Conservation (phyloP, 176 grass and related monocot species). For the Dactylis glomerata region DNA sequence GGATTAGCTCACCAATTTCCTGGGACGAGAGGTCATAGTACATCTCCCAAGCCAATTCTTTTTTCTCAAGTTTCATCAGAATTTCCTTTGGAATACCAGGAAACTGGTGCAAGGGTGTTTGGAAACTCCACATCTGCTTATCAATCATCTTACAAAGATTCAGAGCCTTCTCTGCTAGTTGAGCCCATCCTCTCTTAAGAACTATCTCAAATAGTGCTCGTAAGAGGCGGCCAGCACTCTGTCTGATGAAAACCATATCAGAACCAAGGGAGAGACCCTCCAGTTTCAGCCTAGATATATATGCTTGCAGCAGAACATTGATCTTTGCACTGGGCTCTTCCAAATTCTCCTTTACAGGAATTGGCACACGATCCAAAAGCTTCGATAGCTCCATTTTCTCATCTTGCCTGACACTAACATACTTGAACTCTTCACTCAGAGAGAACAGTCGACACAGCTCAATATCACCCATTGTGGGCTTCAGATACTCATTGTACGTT, state of each 20-base stretch:
- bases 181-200: conserved; percentile 92
- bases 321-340: conserved; percentile 98
- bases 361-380: conserved; percentile 86
- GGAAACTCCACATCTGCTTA: conserved; percentile 96
- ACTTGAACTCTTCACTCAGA: conserved; percentile 96
- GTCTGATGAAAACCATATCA: conserved; percentile 94
- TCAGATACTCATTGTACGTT: conserved; percentile 90
- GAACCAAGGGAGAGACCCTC: conserved; percentile 87
- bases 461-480: conserved; percentile 96
- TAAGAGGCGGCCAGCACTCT: conserved; percentile 89
- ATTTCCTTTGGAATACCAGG: conserved; percentile 91
- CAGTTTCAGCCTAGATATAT: conserved; percentile 85
- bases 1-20: conserved; percentile 91
- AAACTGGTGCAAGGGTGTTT: conserved; percentile 87
- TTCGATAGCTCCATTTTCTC: conserved; percentile 97
- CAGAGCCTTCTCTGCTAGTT: conserved; percentile 84
- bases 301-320: conserved; percentile 92
- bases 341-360: conserved; percentile 98
- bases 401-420: conserved; percentile 84
- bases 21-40: conserved; percentile 89
- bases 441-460: conserved; percentile 88
- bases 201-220: conserved; percentile 86
- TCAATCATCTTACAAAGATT: conserved; percentile 98
- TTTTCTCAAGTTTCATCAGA: conserved; percentile 93
- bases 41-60: conserved; percentile 90